Evolutionary conservation across 495 filamentous ascomycete genomes (phyloP).

Genomic region (Glutinoglossum americanum): DNA sequence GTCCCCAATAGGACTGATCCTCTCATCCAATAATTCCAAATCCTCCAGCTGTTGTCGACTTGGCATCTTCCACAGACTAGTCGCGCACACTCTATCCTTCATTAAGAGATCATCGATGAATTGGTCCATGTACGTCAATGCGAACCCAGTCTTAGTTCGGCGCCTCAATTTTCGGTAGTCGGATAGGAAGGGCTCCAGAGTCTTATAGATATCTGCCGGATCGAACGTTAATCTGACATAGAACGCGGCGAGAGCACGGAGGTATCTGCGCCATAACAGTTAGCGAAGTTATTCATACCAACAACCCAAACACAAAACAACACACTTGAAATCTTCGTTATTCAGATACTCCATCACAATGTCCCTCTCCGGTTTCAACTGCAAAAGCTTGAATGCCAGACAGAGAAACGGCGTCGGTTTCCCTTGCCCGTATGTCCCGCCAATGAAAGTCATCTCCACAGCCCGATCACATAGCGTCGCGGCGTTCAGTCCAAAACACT

Average conservation of each 20-base stretch:
- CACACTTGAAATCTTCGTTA: conserved; percentile 49
- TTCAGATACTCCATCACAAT: conserved; percentile 65
- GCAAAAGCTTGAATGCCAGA: conserved; percentile 82
- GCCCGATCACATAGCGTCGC: conserved; percentile 79
- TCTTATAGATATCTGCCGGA: conserved; percentile 56
- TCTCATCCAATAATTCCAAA: conserved; percentile 63
- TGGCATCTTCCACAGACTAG: conserved; percentile 81
- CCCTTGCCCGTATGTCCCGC: conserved; percentile 69
- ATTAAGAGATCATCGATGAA: conserved; percentile 84
- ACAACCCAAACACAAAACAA: background rate
- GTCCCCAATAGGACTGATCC: conserved; percentile 58
- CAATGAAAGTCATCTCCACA: conserved; percentile 58
- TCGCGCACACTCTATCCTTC: conserved; percentile 77
- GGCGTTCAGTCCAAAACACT: conserved; percentile 89
- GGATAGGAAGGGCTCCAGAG: conserved; percentile 62
- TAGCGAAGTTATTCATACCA: background rate
- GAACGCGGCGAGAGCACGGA: conserved; percentile 71
- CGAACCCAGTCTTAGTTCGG: conserved; percentile 45
- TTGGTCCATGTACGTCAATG: conserved; percentile 67
- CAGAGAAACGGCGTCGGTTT: conserved; percentile 86
- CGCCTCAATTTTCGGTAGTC: conserved; percentile 70
- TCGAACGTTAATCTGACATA: conserved; percentile 81
- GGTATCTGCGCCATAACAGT: conserved; percentile 28
- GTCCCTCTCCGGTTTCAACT: conserved; percentile 57
- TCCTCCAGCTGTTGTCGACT: conserved; percentile 71